These are phyloP conservation scores for Exophiala spinifera DNA, from an alignment of 2,329 filamentous ascomycete genomes.

Conservation along the genomic window DNA sequence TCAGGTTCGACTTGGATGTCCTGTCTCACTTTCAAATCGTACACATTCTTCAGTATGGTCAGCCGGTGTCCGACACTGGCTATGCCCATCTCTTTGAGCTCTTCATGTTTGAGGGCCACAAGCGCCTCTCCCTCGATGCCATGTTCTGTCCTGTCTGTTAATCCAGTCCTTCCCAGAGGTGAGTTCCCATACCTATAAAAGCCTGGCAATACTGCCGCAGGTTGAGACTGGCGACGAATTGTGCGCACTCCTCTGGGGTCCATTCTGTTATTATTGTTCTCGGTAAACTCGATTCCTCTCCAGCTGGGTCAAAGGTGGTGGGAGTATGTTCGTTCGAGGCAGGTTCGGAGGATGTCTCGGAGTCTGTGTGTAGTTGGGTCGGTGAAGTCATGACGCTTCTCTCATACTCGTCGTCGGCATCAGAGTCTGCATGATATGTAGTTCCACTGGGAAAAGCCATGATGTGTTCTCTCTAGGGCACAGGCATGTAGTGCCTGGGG, in stretches of 20 bases:
- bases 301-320: constrained; percentile 55
- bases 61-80: constrained; percentile 88
- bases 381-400: constrained; percentile 58
- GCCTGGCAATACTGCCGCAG: constrained; percentile 76
- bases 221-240: constrained; percentile 78
- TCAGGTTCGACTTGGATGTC: constrained; percentile 88
- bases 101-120: constrained; percentile 82
- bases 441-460: constrained; percentile 43
- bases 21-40: constrained; percentile 92
- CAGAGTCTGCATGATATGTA: constrained; percentile 60
- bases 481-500: constrained; percentile 17
- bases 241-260: constrained; percentile 80
- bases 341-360: constrained; percentile 57
- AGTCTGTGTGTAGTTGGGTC: constrained; percentile 52
- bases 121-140: constrained; percentile 90
- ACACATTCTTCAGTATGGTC: constrained; percentile 92
- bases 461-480: constrained; percentile 15
- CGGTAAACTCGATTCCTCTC: constrained; percentile 53
- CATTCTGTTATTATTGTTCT: constrained; percentile 58
- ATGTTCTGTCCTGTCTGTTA: constrained; percentile 63
- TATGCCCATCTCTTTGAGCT: constrained; percentile 93
- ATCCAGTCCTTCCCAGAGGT: constrained; percentile 35
- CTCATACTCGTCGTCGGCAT: constrained; percentile 66
- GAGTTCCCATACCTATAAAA: constrained; percentile 65
- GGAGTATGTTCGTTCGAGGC: constrained; percentile 61